Evolutionary conservation across 768 basidiomycete genomes (phyloP), one percentile per base, ranked within the genome.

Genomic region (Psilocybe cubensis): DNA sequence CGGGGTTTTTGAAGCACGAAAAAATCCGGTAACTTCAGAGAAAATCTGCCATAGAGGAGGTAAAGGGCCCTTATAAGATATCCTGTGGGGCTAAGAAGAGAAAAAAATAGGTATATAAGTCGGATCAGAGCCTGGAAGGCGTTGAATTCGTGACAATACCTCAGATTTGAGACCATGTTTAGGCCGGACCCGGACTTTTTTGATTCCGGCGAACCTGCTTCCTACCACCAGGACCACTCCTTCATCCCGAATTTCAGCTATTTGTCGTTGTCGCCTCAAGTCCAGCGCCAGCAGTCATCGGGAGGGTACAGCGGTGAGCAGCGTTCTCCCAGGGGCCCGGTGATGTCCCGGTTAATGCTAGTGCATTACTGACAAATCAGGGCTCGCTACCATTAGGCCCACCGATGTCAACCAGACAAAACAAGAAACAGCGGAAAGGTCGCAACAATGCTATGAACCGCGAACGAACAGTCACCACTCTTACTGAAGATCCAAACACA

Each of bases 381-480:
- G 57, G 58, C 58, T 58, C 62, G 58, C 57, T 57, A 47, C 47
- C 52, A 54, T 58, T 60, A 62, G 60, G 61, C 63, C 66, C 63
- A 63, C 63, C 65, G 55, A 70, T 70, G 84, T 80, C 84, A 76
- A 76, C 83, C 74, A 76, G 83, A 59, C 83, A 81, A 79, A 84
- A 79, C 72, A 85, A 84, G 74, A 86, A 86, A 54, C 69, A 71
- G 68, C 79, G 83, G 63, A 86, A 84, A 68, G 79, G 77, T 20
- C 83, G 84, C 54, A 76, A 70, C 68, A 79, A 79, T 70, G 69
- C 74, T 62, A 79, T 77, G 62, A 80, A 79, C 62, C 81, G 87
- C 64, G 84, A 87, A 70, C 83, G 86, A 56, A 87, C 85, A n/a
- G 84, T 87, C 63, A 84, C 84, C 61, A 86, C 85, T 31, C 83